These are phyloP conservation scores for Entomortierella lignicola DNA, from an alignment of 192 early-diverging fungal species.

Conservation along the genomic window DNA sequence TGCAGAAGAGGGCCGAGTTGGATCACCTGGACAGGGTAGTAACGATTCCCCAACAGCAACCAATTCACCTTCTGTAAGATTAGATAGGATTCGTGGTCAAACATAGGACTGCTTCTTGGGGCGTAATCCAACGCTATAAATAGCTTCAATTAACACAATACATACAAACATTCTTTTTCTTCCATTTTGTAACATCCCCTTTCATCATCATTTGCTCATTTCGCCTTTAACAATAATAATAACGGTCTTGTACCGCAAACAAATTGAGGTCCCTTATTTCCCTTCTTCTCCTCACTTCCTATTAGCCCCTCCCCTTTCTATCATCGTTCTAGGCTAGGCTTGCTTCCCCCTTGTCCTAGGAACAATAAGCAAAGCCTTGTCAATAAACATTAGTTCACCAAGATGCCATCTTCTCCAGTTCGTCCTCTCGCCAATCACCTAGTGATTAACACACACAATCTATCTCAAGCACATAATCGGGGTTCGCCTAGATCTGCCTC, in stretches of 20 bases:
- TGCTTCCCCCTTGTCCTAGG: background rate
- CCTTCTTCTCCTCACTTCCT: too few relatives aligned
- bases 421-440: conserved; percentile 46
- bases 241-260: too few relatives aligned
- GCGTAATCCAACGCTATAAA: too few relatives aligned
- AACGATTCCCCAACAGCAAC: conserved; percentile 28
- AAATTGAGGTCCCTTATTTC: too few relatives aligned
- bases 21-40: conserved; percentile 47
- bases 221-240: too few relatives aligned
- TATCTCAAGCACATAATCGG: conserved; percentile 52
- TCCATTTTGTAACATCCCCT: too few relatives aligned
- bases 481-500: conserved; percentile 45
- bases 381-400: background rate
- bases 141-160: too few relatives aligned
- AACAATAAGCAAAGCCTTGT: background rate
- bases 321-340: too few relatives aligned
- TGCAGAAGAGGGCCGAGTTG: conserved; percentile 47
- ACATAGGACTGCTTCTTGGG: too few relatives aligned
- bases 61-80: conserved; percentile 27
- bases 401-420: conserved; percentile 44
- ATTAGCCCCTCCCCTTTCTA: conserved; percentile 1
- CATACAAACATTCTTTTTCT: too few relatives aligned
- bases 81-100: conserved; percentile 43
- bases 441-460: conserved; percentile 53
- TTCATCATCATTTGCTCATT: too few relatives aligned